phyloP scores from a whole-genome alignment of 2,329 filamentous ascomycete genomes.

The Ceratocystis diversiconidia region DNA sequence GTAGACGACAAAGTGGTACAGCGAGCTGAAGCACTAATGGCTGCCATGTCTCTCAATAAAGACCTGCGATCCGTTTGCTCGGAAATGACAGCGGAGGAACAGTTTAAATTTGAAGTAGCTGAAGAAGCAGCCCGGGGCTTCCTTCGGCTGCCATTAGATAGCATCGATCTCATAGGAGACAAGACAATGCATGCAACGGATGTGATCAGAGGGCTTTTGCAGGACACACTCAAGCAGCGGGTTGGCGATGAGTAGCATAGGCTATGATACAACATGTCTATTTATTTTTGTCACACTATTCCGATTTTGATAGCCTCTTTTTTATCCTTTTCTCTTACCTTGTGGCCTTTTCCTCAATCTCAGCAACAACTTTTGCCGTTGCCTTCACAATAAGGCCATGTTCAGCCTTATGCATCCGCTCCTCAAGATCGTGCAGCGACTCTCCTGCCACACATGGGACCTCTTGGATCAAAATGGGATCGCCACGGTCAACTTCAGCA shows the following conservation, averaged over 20 bases:
- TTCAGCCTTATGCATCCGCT: constrained; percentile 62
- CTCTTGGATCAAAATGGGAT: constrained; percentile 55
- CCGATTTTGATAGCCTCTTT: neutral
- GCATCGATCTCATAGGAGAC: neutral
- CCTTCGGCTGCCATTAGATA: constrained; percentile 24
- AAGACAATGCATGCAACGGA: constrained; percentile 12
- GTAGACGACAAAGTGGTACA: constrained; percentile 57
- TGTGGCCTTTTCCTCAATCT: constrained; percentile 24
- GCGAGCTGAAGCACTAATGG: constrained; percentile 59
- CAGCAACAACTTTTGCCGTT: constrained; percentile 35
- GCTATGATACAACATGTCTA: neutral
- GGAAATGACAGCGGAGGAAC: constrained; percentile 51
- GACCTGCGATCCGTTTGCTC: constrained; percentile 63
- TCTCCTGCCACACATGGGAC: constrained; percentile 52
- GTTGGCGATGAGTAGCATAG: neutral
- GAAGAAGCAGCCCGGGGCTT: constrained; percentile 46
- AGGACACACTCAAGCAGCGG: neutral
- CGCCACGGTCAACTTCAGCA: constrained; percentile 63
- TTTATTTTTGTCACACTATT: neutral
- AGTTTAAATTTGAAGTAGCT: constrained; percentile 51
- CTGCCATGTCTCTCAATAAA: constrained; percentile 55
- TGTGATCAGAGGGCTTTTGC: constrained; percentile 8
- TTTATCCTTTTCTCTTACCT: neutral
- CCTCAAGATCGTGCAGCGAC: constrained; percentile 49
- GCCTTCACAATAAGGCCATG: constrained; percentile 69